phyloP scores from a whole-genome alignment of 1,139 yeast species.

The Saccharomyces uvarum region DNA sequence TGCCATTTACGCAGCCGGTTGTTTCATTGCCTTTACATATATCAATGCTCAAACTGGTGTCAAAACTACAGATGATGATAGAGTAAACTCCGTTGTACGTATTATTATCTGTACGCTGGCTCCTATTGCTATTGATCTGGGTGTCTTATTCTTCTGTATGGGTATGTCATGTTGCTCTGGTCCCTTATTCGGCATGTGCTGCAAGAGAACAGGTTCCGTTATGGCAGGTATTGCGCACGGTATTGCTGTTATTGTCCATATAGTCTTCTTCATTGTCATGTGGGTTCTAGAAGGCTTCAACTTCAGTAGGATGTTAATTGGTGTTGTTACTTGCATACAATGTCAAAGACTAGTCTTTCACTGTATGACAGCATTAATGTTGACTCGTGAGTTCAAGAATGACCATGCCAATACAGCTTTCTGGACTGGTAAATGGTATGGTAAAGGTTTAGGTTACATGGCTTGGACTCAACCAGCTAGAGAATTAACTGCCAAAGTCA shows the following conservation, averaged over 20 bases:
- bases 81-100: slow-evolving; percentile 78
- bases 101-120: slow-evolving; percentile 81
- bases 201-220: slow-evolving; percentile 96
- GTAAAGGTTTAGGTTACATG: slow-evolving; percentile 88
- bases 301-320: slow-evolving; percentile 80
- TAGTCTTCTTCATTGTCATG: slow-evolving; percentile 84
- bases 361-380: slow-evolving; percentile 64
- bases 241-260: slow-evolving; percentile 76
- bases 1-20: slow-evolving; percentile 77
- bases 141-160: slow-evolving; percentile 65
- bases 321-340: slow-evolving; percentile 77
- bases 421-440: slow-evolving; percentile 99
- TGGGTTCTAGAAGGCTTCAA: slow-evolving; percentile 95
- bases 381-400: slow-evolving; percentile 96
- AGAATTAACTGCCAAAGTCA: slow-evolving; percentile 89
- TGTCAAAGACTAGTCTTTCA: slow-evolving; percentile 85
- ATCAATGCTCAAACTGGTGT: slow-evolving; percentile 98
- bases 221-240: slow-evolving; percentile 98
- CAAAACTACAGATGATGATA: slow-evolving; percentile 36
- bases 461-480: slow-evolving; percentile 95
- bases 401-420: slow-evolving; percentile 95
- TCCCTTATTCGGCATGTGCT: slow-evolving; percentile 87
- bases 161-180: slow-evolving; percentile 95
- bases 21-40: slow-evolving; percentile 84
- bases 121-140: slow-evolving; percentile 86